phyloP scores from a whole-genome alignment of 352 stramenopile genomes.

The Globisporangium paroecandrum region DNA sequence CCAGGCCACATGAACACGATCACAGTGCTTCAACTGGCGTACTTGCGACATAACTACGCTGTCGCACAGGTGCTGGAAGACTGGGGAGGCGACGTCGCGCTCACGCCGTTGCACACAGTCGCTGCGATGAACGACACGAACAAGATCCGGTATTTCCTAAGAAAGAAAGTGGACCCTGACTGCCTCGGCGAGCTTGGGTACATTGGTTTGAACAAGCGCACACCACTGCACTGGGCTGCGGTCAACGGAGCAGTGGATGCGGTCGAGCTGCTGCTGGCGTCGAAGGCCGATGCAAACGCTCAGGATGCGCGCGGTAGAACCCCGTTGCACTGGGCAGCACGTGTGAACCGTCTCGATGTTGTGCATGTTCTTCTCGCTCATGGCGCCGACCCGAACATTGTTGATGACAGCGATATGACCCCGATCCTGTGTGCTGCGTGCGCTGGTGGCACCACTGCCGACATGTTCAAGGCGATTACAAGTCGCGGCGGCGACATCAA shows the following conservation, averaged over 20 bases:
- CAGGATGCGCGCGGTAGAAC: conserved; percentile 65
- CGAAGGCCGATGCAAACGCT: conserved; percentile 60
- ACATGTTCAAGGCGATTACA: conserved; percentile 77
- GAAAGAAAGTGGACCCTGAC: conserved; percentile 73
- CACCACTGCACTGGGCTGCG: conserved; percentile 73
- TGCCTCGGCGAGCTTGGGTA: conserved; percentile 78
- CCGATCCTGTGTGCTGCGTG: conserved; percentile 72
- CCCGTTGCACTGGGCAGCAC: conserved; percentile 73
- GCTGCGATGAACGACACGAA: conserved; percentile 67
- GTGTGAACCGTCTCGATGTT: conserved; percentile 66
- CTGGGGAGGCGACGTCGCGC: conserved; percentile 74
- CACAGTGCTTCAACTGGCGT: conserved; percentile 76
- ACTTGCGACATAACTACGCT: conserved; percentile 76
- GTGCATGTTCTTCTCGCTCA: conserved; percentile 53
- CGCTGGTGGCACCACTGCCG: conserved; percentile 51
- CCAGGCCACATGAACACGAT: conserved; percentile 85
- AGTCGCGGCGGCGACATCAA: conserved; percentile 68
- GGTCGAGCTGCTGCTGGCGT: conserved; percentile 54
- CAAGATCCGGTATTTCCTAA: conserved; percentile 54
- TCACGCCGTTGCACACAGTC: conserved; percentile 74
- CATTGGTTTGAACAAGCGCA: conserved; percentile 77
- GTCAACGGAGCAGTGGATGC: conserved; percentile 63
- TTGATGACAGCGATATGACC: conserved; percentile 75
- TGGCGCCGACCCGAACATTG: conserved; percentile 62
- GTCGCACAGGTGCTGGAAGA: conserved; percentile 78